Percentiles rank a stretch among this genome's conserved stretches.
These are phyloP conservation scores for Phylloporus arenicola DNA, from an alignment of 768 basidiomycete species.

Conservation along the genomic window DNA sequence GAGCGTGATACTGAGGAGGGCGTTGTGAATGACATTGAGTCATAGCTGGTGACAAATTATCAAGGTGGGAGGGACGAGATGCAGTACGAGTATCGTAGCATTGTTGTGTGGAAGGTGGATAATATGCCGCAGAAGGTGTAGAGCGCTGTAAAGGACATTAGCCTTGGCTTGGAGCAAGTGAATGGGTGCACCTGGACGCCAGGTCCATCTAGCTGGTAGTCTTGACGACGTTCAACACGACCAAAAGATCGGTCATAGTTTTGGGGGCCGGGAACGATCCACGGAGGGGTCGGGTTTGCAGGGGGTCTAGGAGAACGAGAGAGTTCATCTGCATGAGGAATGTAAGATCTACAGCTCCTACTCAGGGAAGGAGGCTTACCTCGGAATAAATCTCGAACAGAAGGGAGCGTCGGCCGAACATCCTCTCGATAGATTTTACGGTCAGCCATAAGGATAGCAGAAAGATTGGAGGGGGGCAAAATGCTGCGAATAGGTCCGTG, in stretches of 20 bases:
- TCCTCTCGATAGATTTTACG: constrained; percentile 21
- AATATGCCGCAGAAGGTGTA: constrained; percentile 16
- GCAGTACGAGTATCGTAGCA: constrained; percentile 24
- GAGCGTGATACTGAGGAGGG: constrained; percentile 20
- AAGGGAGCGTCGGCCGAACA: constrained; percentile 57
- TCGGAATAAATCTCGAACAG: constrained; percentile 65
- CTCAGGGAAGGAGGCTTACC: constrained; percentile 32
- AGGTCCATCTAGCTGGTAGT: constrained; percentile 24
- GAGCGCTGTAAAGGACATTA: constrained; percentile 19
- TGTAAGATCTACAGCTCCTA: background rate
- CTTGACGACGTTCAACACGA: constrained; percentile 23
- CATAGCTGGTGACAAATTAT: constrained; percentile 21
- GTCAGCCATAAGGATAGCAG: constrained; percentile 27
- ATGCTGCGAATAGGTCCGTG: background rate
- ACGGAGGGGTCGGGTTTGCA: constrained; percentile 38
- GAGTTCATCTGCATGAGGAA: constrained; percentile 39
- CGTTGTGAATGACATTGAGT: constrained; percentile 20
- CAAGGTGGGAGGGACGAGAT: constrained; percentile 13
- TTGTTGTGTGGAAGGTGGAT: constrained; percentile 19
- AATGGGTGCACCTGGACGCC: constrained; percentile 26
- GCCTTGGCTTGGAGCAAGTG: background rate
- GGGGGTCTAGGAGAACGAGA: constrained; percentile 36
- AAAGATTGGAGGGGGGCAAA: constrained; percentile 7
- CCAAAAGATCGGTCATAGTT: constrained; percentile 21
- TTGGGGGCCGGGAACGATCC: constrained; percentile 39